Percentiles rank a stretch among this genome's conserved stretches.
Evolutionary conservation across 2,329 filamentous ascomycete genomes (phyloP).

Genomic region (Plenodomus tracheiphilus): DNA sequence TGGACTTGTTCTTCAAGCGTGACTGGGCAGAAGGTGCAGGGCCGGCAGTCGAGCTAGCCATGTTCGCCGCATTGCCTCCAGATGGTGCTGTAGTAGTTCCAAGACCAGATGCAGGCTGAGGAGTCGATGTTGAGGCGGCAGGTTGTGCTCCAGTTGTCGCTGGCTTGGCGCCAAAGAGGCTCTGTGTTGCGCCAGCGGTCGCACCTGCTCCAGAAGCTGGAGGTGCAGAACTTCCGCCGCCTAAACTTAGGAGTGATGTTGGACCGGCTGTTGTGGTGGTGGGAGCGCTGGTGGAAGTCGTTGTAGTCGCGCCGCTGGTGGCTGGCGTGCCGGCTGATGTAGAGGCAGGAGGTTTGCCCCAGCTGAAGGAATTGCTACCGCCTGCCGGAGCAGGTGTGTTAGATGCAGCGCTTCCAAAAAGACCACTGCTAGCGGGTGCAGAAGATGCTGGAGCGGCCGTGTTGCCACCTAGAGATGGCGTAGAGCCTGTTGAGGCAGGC

Average conservation of each 20-base stretch:
- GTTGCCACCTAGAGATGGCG: constrained; percentile 27
- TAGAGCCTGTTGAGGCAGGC: constrained; percentile 14
- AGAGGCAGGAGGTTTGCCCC: constrained; percentile 15
- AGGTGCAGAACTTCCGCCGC: constrained; percentile 20
- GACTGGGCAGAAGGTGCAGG: constrained; percentile 80
- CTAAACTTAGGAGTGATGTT: constrained; percentile 24
- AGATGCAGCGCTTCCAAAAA: constrained; percentile 24
- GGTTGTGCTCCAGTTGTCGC: constrained; percentile 22
- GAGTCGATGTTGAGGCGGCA: constrained; percentile 27
- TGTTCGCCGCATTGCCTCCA: constrained; percentile 37
- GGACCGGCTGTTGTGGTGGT: constrained; percentile 18
- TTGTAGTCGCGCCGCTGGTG: constrained; percentile 21
- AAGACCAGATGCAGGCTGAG: constrained; percentile 20
- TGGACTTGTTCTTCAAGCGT: constrained; percentile 94
- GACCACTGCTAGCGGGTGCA: constrained; percentile 18
- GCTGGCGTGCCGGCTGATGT: constrained; percentile 21
- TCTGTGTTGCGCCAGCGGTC: constrained; percentile 13
- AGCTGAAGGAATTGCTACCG: constrained; percentile 13
- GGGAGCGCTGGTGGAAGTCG: constrained; percentile 18
- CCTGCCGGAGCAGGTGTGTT: constrained; percentile 15
- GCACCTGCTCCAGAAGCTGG: constrained; percentile 20
- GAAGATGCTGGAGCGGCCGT: constrained; percentile 26
- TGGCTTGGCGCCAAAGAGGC: constrained; percentile 24
- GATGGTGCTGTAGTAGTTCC: constrained; percentile 20
- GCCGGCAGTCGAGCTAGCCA: constrained; percentile 77